Percentiles rank a stretch among this genome's conserved stretches.
Evolutionary conservation across 805 yeast genomes (phyloP).

Genomic region (Blastobotrys americana): DNA sequence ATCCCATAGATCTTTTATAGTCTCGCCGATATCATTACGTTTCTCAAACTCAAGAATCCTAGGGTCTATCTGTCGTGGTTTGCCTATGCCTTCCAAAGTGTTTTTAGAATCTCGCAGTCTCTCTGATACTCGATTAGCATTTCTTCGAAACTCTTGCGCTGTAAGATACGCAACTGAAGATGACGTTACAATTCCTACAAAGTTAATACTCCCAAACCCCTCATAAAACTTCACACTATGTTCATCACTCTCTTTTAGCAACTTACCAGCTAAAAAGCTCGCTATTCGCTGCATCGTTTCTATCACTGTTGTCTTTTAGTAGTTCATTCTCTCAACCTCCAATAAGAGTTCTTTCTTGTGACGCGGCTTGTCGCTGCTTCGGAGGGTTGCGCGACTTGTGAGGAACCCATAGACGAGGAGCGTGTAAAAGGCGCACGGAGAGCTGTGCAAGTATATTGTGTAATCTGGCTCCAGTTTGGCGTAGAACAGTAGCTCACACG

Average conservation of each 20-base stretch:
- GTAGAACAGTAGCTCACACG: no score
- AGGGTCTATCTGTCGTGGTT: conserved; percentile 39
- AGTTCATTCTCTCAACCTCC: no score
- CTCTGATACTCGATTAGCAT: conserved; percentile 40
- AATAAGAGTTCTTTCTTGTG: no score
- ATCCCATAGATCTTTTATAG: conserved; percentile 74
- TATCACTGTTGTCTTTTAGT: no score
- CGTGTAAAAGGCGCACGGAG: no score
- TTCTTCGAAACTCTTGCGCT: conserved; percentile 45
- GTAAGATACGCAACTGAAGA: conserved; percentile 53
- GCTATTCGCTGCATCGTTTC: conserved; percentile 32
- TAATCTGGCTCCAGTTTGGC: no score
- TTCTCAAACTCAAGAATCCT: conserved; percentile 39
- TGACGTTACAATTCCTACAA: conserved; percentile 53
- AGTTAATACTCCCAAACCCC: conserved; percentile 32
- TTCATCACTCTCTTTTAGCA: background rate
- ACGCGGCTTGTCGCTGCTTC: no score
- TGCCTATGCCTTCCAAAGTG: conserved; percentile 47
- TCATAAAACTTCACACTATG: no score
- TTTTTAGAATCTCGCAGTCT: conserved; percentile 44
- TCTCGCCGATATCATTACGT: conserved; percentile 45
- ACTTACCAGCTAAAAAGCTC: conserved; percentile 49
- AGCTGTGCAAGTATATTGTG: no score
- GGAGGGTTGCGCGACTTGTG: no score
- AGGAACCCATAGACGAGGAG: no score